Base-by-base conservation (phyloP, 345 rosid genomes). In the Brassica napus region DNA sequence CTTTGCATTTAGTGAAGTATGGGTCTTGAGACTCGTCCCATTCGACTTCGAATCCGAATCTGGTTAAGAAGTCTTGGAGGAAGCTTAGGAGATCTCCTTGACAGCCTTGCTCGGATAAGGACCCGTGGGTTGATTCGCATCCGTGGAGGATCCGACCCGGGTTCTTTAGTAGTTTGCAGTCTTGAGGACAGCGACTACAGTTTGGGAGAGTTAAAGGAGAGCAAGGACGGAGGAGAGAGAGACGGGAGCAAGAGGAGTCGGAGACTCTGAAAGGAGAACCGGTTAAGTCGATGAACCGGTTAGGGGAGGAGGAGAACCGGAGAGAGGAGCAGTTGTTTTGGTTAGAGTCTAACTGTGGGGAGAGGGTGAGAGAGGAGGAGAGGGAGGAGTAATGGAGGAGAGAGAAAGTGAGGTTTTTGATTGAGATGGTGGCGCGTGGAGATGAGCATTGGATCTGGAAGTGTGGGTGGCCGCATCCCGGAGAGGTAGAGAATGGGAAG, bases 391-490 rank as follows among this genome's bases (percentile, higher is more conserved):
- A 89, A 11, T 9, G 79, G 49, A 88, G 86, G 73, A 92, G 79
- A 62, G 90, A 64, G 75, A 91, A 92, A 59, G 94, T 72, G 75
- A 89, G 71, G 75, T 85, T 83, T 79, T 90, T 88, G 39, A 94
- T 83, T 79, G 93, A 77, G 85, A 94, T 77, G 68, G 75, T 74
- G 47, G 98, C 85, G 84, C 72, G 83, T 24, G 97, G 88, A 8
- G 85, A 77, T 6, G 87, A 75, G 88, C 98, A 94, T 76, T 85
- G 87, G 74, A 94, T 79, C 55, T 80, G 87, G 84, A 94, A 94
- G 26, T 82, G 76, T 1, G 98, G 98, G 77, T 94, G 98, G 66
- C 97, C 97, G 62, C 92, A 87, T 11, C 97, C 97, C 0, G 90
- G 85, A 2, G 89, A 79, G 1, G 83, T 18, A 3, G 98, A 94